A percentile compares a stretch with the other conserved stretches of the same genome.
Evolutionary conservation across 2,329 filamentous ascomycete species (phyloP).

Genomic region (Sclerotinia trifoliorum): DNA sequence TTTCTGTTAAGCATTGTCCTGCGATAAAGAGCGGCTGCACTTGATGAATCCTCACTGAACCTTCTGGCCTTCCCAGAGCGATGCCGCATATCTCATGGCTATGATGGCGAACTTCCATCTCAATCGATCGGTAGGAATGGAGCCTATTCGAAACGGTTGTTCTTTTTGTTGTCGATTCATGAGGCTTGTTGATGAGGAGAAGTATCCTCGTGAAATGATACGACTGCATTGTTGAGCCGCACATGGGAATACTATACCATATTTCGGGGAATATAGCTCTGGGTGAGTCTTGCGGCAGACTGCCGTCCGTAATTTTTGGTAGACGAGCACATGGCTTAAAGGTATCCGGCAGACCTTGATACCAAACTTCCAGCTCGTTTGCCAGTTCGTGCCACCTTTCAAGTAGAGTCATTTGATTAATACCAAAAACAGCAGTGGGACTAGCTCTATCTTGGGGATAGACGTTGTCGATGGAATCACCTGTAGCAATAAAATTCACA

Average conservation of each 20-base stretch:
- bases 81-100: slow-evolving; percentile 63
- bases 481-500: slow-evolving; percentile 61
- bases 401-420: slow-evolving; percentile 49
- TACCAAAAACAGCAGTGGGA: slow-evolving; percentile 45
- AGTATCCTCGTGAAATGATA: slow-evolving; percentile 65
- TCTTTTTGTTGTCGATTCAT: slow-evolving; percentile 52
- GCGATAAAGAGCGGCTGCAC: slow-evolving; percentile 61
- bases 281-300: slow-evolving; percentile 29
- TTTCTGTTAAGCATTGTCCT: slow-evolving; percentile 57
- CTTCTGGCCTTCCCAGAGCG: slow-evolving; percentile 54
- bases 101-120: slow-evolving; percentile 54
- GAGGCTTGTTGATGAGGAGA: slow-evolving; percentile 58
- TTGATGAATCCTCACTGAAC: slow-evolving; percentile 56
- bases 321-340: slow-evolving; percentile 57
- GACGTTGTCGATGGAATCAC: slow-evolving; percentile 48
- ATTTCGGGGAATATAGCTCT: slow-evolving; percentile 52
- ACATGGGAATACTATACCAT: slow-evolving; percentile 64
- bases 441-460: slow-evolving; percentile 39
- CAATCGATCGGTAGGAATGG: slow-evolving; percentile 55
- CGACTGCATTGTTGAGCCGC: slow-evolving; percentile 63
- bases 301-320: slow-evolving; percentile 39
- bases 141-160: slow-evolving; percentile 54
- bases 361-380: slow-evolving; percentile 58
- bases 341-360: slow-evolving; percentile 56
- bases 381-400: slow-evolving; percentile 55